These are phyloP conservation scores for Corymbia maculata DNA, from an alignment of 345 rosid genomes.

Conservation along the genomic window DNA sequence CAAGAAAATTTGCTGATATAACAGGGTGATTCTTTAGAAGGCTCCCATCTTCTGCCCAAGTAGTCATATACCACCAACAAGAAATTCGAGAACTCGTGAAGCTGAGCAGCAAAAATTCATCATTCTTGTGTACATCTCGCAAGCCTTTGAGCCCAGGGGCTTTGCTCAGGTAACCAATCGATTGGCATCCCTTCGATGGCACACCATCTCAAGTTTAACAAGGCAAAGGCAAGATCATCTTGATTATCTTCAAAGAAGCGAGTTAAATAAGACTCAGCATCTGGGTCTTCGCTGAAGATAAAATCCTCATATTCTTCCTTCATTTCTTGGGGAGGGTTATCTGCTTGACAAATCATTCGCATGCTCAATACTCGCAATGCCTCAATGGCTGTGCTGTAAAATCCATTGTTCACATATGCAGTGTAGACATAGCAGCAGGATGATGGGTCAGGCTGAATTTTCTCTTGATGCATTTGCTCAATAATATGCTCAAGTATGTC, in stretches of 20 bases:
- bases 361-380: constrained; percentile 69
- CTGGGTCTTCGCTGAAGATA: constrained; percentile 46
- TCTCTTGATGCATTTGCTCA: constrained; percentile 48
- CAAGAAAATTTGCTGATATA: background rate
- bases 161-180: constrained; percentile 60
- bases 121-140: background rate
- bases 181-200: constrained; percentile 36
- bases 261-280: constrained; percentile 42
- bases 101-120: background rate
- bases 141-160: constrained; percentile 48
- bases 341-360: constrained; percentile 52
- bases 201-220: constrained; percentile 74
- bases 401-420: constrained; percentile 30
- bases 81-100: background rate
- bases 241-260: constrained; percentile 21
- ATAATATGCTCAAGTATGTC: constrained; percentile 54
- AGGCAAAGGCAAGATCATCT: constrained; percentile 35
- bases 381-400: constrained; percentile 42
- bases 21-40: background rate
- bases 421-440: constrained; percentile 54
- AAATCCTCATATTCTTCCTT: constrained; percentile 40
- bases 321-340: constrained; percentile 20
- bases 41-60: background rate
- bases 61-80: background rate
- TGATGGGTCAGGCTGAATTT: constrained; percentile 57